Evolutionary conservation across 805 yeast species (phyloP), one percentile per base, ranked within the genome.

Genomic region (Lipomyces starkeyi): DNA sequence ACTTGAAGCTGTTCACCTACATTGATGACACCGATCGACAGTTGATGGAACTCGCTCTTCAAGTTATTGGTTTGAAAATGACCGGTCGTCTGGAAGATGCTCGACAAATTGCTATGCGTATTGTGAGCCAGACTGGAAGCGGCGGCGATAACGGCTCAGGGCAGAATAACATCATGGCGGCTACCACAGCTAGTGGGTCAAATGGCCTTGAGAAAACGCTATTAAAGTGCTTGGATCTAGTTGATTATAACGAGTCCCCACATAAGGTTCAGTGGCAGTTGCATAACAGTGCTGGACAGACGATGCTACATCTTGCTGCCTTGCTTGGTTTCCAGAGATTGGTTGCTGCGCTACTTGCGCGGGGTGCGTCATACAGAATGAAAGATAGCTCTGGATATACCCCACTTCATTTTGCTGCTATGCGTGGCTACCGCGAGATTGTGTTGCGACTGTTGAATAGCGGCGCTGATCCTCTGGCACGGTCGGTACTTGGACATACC

Each of bases 61-160:
- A 95, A 77, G 95, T 95, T 74, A 97, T 95, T 54, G 99, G 99
- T 1, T 83, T 93, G 79, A 94, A 94, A 80, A 93, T 94, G 97
- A 93, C 92, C 76, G 99, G 98, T 67, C 89, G 89, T 75, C 81
- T 95, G 66, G 98, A 95, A 76, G 98, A 94, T 78, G 98, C 98
- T 1, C 87, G 91, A 73, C 93, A 92, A 76, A 91, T 95, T 74
- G 98, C 98, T 0, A 89, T 90, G 78, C 83, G 97, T 71, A 92
- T 95, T 72, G 93, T 94, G 63, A 96, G 95, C 13, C 84, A 86
- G 62, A 87, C 71, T 40, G 74, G 69, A 5, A 61, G 62, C 2
- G 64, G 76, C 25, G 75, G 71, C 1, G 61, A 80, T 63, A 79
- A 78, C 49, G 81, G 80, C 53, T 76, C 75, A 55, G 78, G 77